Percentiles rank a stretch among this genome's conserved stretches.
Conservation (phyloP, 129 eudicot genomes). For the Lactuca sativa region DNA sequence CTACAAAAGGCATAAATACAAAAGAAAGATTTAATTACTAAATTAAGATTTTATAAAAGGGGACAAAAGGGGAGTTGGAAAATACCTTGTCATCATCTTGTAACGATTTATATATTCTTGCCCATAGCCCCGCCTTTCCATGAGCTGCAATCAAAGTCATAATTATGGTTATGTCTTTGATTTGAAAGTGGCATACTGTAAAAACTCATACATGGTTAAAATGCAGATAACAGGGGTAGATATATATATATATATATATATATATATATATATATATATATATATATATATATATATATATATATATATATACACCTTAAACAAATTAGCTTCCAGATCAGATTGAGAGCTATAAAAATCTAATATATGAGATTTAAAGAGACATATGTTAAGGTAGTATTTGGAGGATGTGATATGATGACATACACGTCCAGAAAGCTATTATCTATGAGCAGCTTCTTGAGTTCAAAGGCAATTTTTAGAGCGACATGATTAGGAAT, state of each 20-base stretch:
- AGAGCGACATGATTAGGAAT: conserved; percentile 98
- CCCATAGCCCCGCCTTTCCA: conserved; percentile 98
- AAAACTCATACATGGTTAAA: too few species aligned
- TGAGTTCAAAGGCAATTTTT: conserved; percentile 93
- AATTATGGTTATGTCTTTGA: background rate
- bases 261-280: too few species aligned
- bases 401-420: background rate
- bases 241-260: too few species aligned
- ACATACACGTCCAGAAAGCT: too few species aligned
- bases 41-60: conserved; percentile 15
- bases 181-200: too few species aligned
- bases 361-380: conserved; percentile 11
- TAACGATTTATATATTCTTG: conserved; percentile 93
- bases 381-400: conserved; percentile 14
- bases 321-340: conserved; percentile 55
- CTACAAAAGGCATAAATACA: conserved; percentile 36
- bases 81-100: conserved; percentile 94
- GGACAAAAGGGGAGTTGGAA: background rate
- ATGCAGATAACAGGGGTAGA: background rate
- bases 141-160: conserved; percentile 60
- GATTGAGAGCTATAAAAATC: conserved; percentile 53
- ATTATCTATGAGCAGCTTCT: conserved; percentile 94
- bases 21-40: background rate
- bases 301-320: conserved; percentile 54
- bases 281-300: too few species aligned